A percentile compares a stretch with the other conserved stretches of the same genome.
Conservation (phyloP, 2,329 filamentous ascomycete species). For the Colletotrichum coccodes region DNA sequence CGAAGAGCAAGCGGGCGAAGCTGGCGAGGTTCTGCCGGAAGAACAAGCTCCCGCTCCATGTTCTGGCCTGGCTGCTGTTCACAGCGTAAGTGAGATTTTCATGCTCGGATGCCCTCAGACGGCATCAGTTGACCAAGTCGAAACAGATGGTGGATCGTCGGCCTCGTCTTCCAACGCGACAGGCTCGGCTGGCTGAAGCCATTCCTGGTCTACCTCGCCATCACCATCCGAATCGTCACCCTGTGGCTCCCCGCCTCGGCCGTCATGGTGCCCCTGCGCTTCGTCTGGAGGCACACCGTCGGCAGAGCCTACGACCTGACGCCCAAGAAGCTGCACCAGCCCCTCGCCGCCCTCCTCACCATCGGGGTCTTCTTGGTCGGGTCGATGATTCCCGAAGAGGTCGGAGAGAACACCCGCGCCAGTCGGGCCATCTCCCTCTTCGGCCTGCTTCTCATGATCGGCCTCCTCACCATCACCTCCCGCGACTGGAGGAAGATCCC, state of each 20-base stretch:
- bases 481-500: constrained; percentile 29
- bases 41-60: constrained; percentile 18
- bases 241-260: constrained; percentile 24
- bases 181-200: constrained; percentile 68
- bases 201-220: constrained; percentile 72
- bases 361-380: constrained; percentile 21
- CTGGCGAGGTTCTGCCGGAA: constrained; percentile 2
- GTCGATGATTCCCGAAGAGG: constrained; percentile 25
- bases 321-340: constrained; percentile 24
- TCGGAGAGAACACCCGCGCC: constrained; percentile 22
- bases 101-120: not conserved
- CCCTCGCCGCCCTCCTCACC: constrained; percentile 19
- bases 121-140: not conserved
- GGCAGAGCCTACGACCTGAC: constrained; percentile 17
- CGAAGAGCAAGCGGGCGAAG: constrained; percentile 6
- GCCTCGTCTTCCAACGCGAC: constrained; percentile 26
- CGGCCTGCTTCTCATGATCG: constrained; percentile 24
- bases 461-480: constrained; percentile 17
- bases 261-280: constrained; percentile 25
- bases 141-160: constrained; percentile 30
- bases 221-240: constrained; percentile 67
- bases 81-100: constrained; percentile 21
- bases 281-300: constrained; percentile 13
- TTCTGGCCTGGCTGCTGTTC: constrained; percentile 20
- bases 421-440: constrained; percentile 26